phyloP scores from a whole-genome alignment of 2,329 filamentous ascomycete species.

The Raffaelea ambrosiae region DNA sequence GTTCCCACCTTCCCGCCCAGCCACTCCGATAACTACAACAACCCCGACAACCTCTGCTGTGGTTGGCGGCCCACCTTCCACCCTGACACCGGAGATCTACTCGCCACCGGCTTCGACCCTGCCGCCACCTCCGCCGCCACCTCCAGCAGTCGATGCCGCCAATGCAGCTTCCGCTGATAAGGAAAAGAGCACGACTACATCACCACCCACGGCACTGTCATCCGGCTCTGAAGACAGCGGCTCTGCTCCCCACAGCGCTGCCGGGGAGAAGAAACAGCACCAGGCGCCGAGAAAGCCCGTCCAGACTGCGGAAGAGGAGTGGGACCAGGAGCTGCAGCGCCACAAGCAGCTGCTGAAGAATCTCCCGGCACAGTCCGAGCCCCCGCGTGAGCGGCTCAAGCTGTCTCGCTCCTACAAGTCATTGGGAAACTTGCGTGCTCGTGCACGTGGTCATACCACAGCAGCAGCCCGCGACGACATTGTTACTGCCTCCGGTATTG shows the following conservation, averaged over 20 bases:
- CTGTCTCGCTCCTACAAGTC: conserved; percentile 9
- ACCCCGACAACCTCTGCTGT: neutral
- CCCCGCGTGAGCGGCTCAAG: conserved; percentile 1
- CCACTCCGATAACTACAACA: neutral
- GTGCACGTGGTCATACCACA: conserved; percentile 5
- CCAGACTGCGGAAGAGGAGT: neutral
- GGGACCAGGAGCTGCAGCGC: conserved; percentile 5
- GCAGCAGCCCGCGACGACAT: neutral
- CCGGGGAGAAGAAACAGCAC: neutral
- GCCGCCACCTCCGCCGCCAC: conserved; percentile 5
- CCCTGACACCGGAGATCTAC: neutral
- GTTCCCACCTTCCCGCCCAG: neutral
- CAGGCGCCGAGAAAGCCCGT: too few relatives aligned
- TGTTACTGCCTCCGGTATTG: neutral
- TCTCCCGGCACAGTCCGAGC: conserved; percentile 4
- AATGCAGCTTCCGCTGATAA: neutral
- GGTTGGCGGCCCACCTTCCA: neutral
- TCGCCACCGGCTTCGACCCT: conserved; percentile 1
- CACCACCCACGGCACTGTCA: neutral
- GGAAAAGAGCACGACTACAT: neutral
- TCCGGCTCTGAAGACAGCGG: too few relatives aligned
- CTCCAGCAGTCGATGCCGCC: neutral
- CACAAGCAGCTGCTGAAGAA: conserved; percentile 10
- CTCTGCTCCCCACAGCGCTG: too few relatives aligned
- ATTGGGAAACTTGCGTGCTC: conserved; percentile 11